Percentiles rank a stretch among this genome's conserved stretches.
These are phyloP conservation scores for Vaccinium macrocarpon DNA, from an alignment of 148 eudicot genomes.

Conservation along the genomic window DNA sequence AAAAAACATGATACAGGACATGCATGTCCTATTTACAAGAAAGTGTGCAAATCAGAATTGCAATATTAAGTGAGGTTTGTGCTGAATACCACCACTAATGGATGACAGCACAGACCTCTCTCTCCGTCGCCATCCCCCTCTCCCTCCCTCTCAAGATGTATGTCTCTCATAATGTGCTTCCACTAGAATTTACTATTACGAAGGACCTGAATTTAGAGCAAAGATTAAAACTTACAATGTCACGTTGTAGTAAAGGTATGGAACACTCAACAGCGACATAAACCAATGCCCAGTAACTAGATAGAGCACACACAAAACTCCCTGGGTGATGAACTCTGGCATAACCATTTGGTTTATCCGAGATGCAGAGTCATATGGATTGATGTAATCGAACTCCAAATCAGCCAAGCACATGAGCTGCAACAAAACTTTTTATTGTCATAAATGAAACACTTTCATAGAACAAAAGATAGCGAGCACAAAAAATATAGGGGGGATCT, in stretches of 20 bases:
- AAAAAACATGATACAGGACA: conserved; percentile 4
- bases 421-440: conserved; percentile 25
- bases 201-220: background rate
- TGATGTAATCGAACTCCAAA: conserved; percentile 93
- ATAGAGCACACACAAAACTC: conserved; percentile 61
- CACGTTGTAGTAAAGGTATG: conserved; percentile 82
- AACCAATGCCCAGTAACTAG: conserved; percentile 89
- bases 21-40: background rate
- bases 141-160: background rate
- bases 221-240: conserved; percentile 60
- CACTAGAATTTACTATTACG: background rate
- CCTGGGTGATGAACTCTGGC: conserved; percentile 80
- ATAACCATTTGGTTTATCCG: conserved; percentile 73
- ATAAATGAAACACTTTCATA: conserved; percentile 11
- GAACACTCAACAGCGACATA: conserved; percentile 72
- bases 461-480: background rate
- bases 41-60: background rate
- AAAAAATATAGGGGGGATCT: background rate
- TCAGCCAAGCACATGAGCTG: conserved; percentile 98
- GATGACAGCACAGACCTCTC: background rate
- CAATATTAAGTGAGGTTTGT: background rate
- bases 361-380: conserved; percentile 87
- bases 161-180: background rate
- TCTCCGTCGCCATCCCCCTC: background rate
- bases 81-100: background rate